Percentiles rank a stretch among this genome's conserved stretches.
These are phyloP conservation scores for Penicillium daleae DNA, from an alignment of 495 filamentous ascomycete species.

Conservation along the genomic window DNA sequence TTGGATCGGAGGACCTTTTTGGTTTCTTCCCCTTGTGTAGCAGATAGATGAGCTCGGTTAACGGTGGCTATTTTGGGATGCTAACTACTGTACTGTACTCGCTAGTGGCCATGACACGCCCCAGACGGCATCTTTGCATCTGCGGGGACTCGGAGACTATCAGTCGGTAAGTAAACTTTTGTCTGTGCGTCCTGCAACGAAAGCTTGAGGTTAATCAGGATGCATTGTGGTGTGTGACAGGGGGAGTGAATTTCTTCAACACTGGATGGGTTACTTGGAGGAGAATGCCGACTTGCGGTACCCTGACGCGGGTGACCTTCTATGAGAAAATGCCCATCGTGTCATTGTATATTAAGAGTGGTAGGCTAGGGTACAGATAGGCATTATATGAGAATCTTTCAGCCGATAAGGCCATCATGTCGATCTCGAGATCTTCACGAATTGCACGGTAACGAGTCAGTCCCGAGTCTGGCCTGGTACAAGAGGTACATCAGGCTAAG, in stretches of 20 bases:
- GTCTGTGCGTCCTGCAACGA: background rate
- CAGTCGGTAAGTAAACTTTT: conserved; percentile 71
- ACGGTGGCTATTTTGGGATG: conserved; percentile 6
- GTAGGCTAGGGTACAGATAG: no score
- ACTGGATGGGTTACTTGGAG: conserved; percentile 89
- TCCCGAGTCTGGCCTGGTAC: background rate
- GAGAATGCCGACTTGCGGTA: conserved; percentile 85
- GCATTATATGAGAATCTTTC: no score
- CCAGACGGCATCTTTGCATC: conserved; percentile 85
- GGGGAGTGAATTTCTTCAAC: conserved; percentile 78
- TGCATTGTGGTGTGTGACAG: conserved; percentile 44
- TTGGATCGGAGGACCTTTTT: background rate
- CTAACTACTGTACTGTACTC: no score
- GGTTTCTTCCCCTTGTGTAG: background rate
- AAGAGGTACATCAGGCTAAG: background rate
- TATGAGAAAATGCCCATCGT: conserved; percentile 27
- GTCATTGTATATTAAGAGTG: no score
- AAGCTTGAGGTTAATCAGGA: conserved; percentile 10
- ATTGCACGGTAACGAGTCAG: background rate
- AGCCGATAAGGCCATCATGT: background rate
- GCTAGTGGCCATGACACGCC: conserved; percentile 91
- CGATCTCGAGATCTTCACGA: background rate
- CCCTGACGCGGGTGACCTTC: conserved; percentile 67
- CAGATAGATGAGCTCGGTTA: conserved; percentile 10
- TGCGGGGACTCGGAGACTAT: conserved; percentile 95